These are phyloP conservation scores for Globisporangium uncinulatum DNA, from an alignment of 352 stramenopile species.

Conservation along the genomic window DNA sequence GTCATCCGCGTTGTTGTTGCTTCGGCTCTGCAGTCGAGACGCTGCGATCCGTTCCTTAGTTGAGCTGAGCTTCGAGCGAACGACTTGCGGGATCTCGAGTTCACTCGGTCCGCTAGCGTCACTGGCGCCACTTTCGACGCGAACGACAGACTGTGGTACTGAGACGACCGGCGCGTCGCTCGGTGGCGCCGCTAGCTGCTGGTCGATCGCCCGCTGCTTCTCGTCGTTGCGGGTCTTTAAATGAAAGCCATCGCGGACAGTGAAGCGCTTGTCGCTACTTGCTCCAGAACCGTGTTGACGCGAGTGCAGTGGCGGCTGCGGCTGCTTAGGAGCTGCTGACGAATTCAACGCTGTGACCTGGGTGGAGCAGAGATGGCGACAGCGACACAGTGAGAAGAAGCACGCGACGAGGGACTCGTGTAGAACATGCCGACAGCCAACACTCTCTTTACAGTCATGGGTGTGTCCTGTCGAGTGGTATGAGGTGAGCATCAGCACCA, in stretches of 20 bases:
- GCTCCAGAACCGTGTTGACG: neutral
- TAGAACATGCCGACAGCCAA: too few species aligned
- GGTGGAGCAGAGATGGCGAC: neutral
- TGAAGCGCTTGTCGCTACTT: conserved; percentile 37
- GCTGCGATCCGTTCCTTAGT: neutral
- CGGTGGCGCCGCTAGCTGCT: conserved; percentile 16
- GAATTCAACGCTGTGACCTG: neutral
- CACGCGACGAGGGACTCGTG: too few species aligned
- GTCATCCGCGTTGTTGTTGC: neutral
- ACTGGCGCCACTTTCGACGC: neutral
- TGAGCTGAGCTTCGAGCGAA: conserved; percentile 2
- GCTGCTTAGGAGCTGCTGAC: neutral
- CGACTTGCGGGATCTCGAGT: neutral
- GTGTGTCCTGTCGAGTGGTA: too few species aligned
- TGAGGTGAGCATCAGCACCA: too few species aligned
- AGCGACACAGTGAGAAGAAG: neutral
- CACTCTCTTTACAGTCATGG: too few species aligned
- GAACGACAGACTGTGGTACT: neutral
- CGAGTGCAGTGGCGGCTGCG: conserved; percentile 1
- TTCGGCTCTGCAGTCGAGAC: neutral
- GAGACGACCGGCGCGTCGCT: neutral
- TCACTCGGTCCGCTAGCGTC: neutral
- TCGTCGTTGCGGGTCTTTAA: conserved; percentile 55
- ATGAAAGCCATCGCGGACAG: conserved; percentile 68
- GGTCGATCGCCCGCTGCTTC: conserved; percentile 30